Base-by-base conservation (phyloP, 2,329 filamentous ascomycete genomes). In the Paradendryphiella salina region DNA sequence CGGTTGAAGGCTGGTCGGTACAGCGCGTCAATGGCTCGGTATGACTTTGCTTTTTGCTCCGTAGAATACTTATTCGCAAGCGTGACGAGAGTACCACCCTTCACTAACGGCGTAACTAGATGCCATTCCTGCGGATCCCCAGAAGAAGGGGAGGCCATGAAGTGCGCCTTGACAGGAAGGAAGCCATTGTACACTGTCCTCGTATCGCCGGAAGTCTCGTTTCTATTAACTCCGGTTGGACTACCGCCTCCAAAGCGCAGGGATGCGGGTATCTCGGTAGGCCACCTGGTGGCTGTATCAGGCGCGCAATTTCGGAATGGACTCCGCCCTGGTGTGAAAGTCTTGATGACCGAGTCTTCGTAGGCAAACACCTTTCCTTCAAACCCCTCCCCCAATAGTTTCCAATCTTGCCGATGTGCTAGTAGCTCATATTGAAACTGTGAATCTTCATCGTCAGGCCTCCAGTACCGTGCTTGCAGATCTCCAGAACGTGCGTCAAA, bases 1-100 rank as follows among this genome's bases (percentile, higher is more conserved):
- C 47, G 20, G 21, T 66, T 46, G 35, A 75, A 67, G 2, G 58
- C 51, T 4, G 67, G 63, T 5, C 71, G 68, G 41, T 67, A 70
- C 6, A 40, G 21, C 5, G 37, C 40, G 35, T 75, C 71, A 2
- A 72, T 33, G 1, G 60, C 52, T 10, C 40, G 47, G 36, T 51
- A 55, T 1, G 18, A 37, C 31, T 10, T 41, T 14, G n/a, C 5
- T 4, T 18, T 47, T 47, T 3, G 36, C 11, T 18, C 49, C 18
- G 11, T 15, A 18, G 34, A 39, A 11, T 50, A 17, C 7, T 49
- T 47, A 13, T 43, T 45, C 4, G 61, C 43, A 10, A 66, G 52
- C 9, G 23, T 39, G 9, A 51, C 38, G 8, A 64, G 42, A 26
- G 26, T 59, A 1, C 64, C 64, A 13, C 42, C 53, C 1, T 42